These are phyloP conservation scores for Synchytrium microbalum DNA, from an alignment of 371 early-diverging fungal genomes.

Conservation along the genomic window DNA sequence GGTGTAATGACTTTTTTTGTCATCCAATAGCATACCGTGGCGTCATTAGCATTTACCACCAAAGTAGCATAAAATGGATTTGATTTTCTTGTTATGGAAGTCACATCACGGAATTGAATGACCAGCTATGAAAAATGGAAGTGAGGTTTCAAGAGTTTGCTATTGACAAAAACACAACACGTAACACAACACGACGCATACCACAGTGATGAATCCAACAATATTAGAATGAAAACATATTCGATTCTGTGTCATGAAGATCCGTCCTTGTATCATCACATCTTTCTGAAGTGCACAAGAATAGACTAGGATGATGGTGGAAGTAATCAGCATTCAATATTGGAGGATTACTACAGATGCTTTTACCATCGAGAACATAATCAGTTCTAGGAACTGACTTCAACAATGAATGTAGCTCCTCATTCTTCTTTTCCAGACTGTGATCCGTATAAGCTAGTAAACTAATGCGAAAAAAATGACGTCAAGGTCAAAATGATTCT, in stretches of 20 bases:
- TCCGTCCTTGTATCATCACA: conserved; percentile 82
- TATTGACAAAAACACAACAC: not conserved
- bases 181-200: conserved; percentile 23
- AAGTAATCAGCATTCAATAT: not conserved
- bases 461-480: not conserved
- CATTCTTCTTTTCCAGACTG: conserved; percentile 26
- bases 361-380: conserved; percentile 40
- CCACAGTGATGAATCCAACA: conserved; percentile 91
- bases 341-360: not conserved
- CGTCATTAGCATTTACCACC: conserved; percentile 61
- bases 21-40: conserved; percentile 26
- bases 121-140: conserved; percentile 45
- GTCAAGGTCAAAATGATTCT: not conserved
- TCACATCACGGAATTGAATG: conserved; percentile 74
- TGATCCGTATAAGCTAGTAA: conserved; percentile 23
- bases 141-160: not conserved
- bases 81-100: conserved; percentile 71
- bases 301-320: conserved; percentile 49
- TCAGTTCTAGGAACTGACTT: conserved; percentile 50
- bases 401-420: conserved; percentile 48
- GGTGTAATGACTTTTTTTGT: not conserved
- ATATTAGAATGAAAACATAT: conserved; percentile 92
- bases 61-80: conserved; percentile 78
- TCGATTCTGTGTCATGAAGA: conserved; percentile 79
- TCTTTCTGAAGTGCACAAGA: conserved; percentile 89